Evolutionary conservation across 441 rosid genomes (phyloP).

Genomic region (Brassica balearica): DNA sequence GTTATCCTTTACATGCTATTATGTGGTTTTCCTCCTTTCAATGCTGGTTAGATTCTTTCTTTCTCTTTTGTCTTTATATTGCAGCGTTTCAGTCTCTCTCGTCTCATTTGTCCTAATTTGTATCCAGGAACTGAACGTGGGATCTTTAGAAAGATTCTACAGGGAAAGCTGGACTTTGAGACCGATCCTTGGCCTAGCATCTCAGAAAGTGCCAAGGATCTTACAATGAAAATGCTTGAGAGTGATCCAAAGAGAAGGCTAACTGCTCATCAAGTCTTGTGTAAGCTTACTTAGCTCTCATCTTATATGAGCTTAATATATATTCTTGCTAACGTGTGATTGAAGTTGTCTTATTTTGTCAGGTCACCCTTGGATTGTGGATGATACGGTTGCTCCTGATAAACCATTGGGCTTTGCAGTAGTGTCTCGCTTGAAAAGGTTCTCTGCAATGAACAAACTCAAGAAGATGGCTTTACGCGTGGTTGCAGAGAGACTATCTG

Average conservation of each 20-base stretch:
- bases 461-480: slow-evolving; percentile 76
- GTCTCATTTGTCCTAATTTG: slow-evolving; percentile 27
- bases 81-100: too few species aligned
- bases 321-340: neutral
- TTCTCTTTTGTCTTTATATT: slow-evolving; percentile 7
- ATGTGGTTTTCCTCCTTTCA: slow-evolving; percentile 63
- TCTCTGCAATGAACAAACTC: slow-evolving; percentile 73
- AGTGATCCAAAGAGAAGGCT: slow-evolving; percentile 58
- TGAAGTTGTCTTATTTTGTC: slow-evolving; percentile 17
- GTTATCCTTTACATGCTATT: slow-evolving; percentile 60
- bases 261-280: slow-evolving; percentile 71
- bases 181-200: slow-evolving; percentile 68
- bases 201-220: slow-evolving; percentile 72
- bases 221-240: slow-evolving; percentile 63
- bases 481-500: slow-evolving; percentile 68
- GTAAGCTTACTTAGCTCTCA: slow-evolving; percentile 44
- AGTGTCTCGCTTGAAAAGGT: slow-evolving; percentile 42
- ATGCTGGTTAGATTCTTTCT: slow-evolving; percentile 54
- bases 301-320: slow-evolving; percentile 5
- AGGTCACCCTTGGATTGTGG: slow-evolving; percentile 71
- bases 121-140: slow-evolving; percentile 62
- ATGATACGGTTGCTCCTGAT: slow-evolving; percentile 49
- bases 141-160: slow-evolving; percentile 62
- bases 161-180: slow-evolving; percentile 60
- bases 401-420: slow-evolving; percentile 47